Evolutionary conservation across 192 early-diverging fungal species (phyloP).

Genomic region (Podila epicladia): DNA sequence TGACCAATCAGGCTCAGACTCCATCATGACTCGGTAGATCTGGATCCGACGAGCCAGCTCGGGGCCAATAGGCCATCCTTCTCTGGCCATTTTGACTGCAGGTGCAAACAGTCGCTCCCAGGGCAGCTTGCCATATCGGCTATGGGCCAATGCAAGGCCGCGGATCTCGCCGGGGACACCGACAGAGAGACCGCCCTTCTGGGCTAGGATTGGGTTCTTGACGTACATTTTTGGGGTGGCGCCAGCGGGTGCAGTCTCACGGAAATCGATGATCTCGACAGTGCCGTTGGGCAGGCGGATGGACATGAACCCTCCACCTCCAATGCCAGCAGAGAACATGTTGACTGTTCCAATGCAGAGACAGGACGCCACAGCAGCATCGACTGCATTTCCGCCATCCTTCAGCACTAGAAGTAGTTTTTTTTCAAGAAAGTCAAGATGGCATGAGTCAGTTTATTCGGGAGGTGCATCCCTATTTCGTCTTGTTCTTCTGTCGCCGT

Average conservation of each 20-base stretch:
- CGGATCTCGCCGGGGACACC: constrained; percentile 91
- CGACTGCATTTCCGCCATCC: constrained; percentile 89
- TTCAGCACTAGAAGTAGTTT: constrained; percentile 63
- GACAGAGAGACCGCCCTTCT: constrained; percentile 74
- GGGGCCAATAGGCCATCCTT: constrained; percentile 74
- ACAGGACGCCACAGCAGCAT: constrained; percentile 87
- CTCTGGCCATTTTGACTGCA: constrained; percentile 72
- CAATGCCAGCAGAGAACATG: constrained; percentile 90
- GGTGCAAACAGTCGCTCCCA: constrained; percentile 85
- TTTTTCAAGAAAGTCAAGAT: too few species aligned
- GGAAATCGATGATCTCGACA: constrained; percentile 84
- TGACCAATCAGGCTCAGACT: constrained; percentile 26
- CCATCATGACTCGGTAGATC: constrained; percentile 10
- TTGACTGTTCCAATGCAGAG: constrained; percentile 90
- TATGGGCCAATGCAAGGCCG: constrained; percentile 87
- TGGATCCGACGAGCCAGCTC: constrained; percentile 49
- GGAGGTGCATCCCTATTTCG: too few species aligned
- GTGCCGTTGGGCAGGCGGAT: constrained; percentile 71
- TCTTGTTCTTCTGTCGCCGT: too few species aligned
- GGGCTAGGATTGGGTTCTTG: constrained; percentile 72
- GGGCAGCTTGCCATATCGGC: constrained; percentile 79
- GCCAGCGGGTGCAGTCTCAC: constrained; percentile 84
- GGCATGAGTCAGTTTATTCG: too few species aligned
- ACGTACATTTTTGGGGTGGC: constrained; percentile 82
- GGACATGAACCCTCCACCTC: constrained; percentile 95